Evolutionary conservation across 257 asterid genomes (phyloP).

Genomic region (Nicotiana benthamiana): DNA sequence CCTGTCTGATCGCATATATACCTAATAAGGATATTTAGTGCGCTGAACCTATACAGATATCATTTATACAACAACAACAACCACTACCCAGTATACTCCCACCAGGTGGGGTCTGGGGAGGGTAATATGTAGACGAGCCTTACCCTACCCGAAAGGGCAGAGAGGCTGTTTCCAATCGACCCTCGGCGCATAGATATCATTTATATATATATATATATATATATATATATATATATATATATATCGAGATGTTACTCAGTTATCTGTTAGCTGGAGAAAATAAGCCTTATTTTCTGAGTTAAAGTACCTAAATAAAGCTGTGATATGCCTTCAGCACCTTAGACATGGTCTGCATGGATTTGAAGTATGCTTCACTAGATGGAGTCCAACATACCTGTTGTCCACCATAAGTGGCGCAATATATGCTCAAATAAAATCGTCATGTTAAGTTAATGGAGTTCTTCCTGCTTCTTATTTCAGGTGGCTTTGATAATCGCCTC

Average conservation of each 20-base stretch:
- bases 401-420: background rate
- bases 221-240: too few species aligned
- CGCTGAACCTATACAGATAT: background rate
- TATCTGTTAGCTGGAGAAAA: background rate
- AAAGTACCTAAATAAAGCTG: too few species aligned
- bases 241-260: background rate
- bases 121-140: too few species aligned
- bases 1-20: background rate
- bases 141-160: too few species aligned
- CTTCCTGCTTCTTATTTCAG: constrained; percentile 22
- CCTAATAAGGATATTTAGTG: background rate
- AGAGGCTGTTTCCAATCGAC: too few species aligned
- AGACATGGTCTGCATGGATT: background rate
- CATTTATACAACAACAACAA: background rate
- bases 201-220: too few species aligned
- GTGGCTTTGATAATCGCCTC: constrained; percentile 85
- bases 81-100: too few species aligned
- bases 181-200: too few species aligned
- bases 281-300: background rate
- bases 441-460: background rate
- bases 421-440: background rate
- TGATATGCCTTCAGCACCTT: too few species aligned
- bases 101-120: too few species aligned
- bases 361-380: background rate
- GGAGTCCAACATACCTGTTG: too few species aligned